Base-by-base conservation (phyloP, 2,329 filamentous ascomycete species). In the Emericellopsis cladophorae region DNA sequence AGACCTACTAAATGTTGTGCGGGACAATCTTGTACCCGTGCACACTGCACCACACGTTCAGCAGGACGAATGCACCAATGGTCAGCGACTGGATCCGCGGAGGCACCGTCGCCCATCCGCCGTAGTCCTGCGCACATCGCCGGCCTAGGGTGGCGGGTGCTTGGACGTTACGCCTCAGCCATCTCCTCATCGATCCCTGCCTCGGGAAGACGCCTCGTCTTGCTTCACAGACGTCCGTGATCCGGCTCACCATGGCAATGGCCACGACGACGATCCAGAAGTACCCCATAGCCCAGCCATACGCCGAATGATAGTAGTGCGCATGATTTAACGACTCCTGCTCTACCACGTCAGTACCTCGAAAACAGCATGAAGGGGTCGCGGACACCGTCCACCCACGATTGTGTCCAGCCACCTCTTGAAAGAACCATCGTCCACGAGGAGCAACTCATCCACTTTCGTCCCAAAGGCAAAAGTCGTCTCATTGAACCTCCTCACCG, bases 61-160 rank as follows among this genome's bases (percentile, higher is more conserved):
- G 41, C 0, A 57, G 1, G 4, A 63, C 44, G 35, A 68, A 69
- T 0, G 47, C 45, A 0, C 55, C 4, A 3, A 69, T 50, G 1
- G 63, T 65, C 0, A 67, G 44, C 1, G 56, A 61, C 45, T 70
- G 63, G n/a, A 67, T 49, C 4, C 65, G 52, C 0, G 64, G 61
- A 0, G 66, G 66, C 1, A 68, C 56, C 0, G 65, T 68, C 40
- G 59, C 64, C 57, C 64, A 68, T 24, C 64, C 62, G 4, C 65
- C 55, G 18, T 64, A 39, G 26, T 42, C 63, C 33, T 68, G 62
- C 0, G 66, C 58, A 40, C 58, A 64, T 14, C 55, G 54, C 29
- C 61, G 53, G 1, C 67, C 67, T 37, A 70, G 67, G 0, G 65
- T 61, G 0, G 67, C 65, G 0, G 66, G 65, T 0, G 65, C 44